Percentiles rank a stretch among this genome's conserved stretches.
Evolutionary conservation across 371 early-diverging fungal species (phyloP).

Genomic region (Fennellomyces sp.): DNA sequence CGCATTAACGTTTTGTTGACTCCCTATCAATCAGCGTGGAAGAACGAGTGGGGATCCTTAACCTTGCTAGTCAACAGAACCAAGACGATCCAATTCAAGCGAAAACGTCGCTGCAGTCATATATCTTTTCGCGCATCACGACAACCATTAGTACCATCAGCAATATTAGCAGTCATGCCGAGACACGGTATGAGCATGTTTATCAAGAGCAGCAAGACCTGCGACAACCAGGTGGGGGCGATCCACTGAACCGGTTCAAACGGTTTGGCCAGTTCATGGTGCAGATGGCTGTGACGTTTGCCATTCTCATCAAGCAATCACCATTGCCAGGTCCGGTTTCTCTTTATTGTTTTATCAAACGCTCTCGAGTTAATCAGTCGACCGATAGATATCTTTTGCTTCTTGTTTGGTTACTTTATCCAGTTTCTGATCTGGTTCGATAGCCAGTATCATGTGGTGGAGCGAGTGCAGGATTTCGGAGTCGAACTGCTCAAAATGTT

Average conservation of each 20-base stretch:
- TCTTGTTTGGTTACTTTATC: constrained; percentile 48
- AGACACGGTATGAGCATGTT: constrained; percentile 9
- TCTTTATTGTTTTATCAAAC: too few species aligned
- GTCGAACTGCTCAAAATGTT: constrained; percentile 55
- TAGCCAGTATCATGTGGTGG: constrained; percentile 51
- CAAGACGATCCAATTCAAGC: not conserved
- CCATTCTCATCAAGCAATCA: constrained; percentile 64
- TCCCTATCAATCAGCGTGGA: constrained; percentile 27
- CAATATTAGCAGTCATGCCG: constrained; percentile 15
- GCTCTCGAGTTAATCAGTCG: too few species aligned
- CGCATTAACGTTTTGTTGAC: constrained; percentile 4
- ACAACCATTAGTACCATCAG: constrained; percentile 24
- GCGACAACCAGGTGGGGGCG: constrained; percentile 1
- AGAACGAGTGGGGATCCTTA: constrained; percentile 43
- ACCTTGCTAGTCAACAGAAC: constrained; percentile 20
- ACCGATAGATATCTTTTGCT: constrained; percentile 27
- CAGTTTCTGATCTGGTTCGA: constrained; percentile 53
- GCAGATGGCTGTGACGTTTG: constrained; percentile 49
- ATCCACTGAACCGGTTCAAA: constrained; percentile 32
- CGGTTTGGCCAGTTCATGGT: constrained; percentile 45
- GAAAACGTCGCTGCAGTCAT: constrained; percentile 11
- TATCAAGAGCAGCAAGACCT: not conserved
- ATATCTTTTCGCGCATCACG: constrained; percentile 27
- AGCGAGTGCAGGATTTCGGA: constrained; percentile 52
- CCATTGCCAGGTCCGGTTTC: constrained; percentile 58